Base-by-base conservation (phyloP, 2,329 filamentous ascomycete genomes). In the Cadophora sp. region DNA sequence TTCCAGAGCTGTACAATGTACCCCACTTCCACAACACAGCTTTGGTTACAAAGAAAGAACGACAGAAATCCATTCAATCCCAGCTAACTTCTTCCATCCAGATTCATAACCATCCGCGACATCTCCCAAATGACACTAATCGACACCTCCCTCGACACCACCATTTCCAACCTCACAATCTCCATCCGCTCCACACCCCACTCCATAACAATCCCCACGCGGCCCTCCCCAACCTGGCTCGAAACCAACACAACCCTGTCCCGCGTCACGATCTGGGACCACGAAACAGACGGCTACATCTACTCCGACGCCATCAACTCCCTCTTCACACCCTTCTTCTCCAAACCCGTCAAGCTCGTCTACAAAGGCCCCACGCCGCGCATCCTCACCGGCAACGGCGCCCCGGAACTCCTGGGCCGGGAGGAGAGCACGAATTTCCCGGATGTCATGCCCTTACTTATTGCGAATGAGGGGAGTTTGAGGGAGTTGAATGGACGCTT, bases 121-220 rank as follows among this genome's bases (percentile, higher is more conserved):
- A 83, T 86, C 67, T 81, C 87, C 4, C 79, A 82, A 47, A 89
- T 91, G 87, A 90, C 88, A 0, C 80, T 89, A 14, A 88, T 90
- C 74, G 82, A 84, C 41, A 87, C 86, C 1, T 77, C 78, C 2
- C 79, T 88, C 65, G 79, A 81, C 67, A 41, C 59, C 1, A 67
- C 66, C 18, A 64, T 62, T 3, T 50, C 58, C 43, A 47, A 80
- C 22, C 80, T 89, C 22, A 77, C 81, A 45, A 81, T 89, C 66
- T 81, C 80, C 14, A 82, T 85, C 3, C 80, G 79, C 0, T 58
- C 66, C 22, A 68, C 69, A 1, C 74, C 79, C 62, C 74, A 78
- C 65, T 75, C 76, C 8, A 80, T 90, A 62, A 76, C 78, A 2
- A 82, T 90, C 55, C 86, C 87, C 0, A 83, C 87, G 0, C 84